Evolutionary conservation across 768 basidiomycete genomes (phyloP), one percentile per base, ranked within the genome.

Genomic region (Amanita rimosa): DNA sequence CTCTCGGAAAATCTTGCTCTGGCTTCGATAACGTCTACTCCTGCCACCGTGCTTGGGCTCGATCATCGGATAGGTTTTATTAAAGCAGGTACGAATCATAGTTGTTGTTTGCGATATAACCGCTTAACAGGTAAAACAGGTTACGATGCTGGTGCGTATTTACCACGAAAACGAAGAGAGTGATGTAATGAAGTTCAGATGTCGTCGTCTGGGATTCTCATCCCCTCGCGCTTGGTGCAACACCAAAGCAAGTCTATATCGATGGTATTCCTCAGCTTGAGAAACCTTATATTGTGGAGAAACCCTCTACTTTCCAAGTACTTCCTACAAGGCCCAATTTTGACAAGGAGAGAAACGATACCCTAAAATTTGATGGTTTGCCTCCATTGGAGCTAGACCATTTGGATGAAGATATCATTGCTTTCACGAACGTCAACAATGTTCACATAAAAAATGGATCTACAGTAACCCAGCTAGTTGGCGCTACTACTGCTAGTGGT

Each of bases 231-330:
- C 68, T 92, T 9, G 85, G 85, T 17, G 85, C 87, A 17, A 81
- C 86, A 0, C 88, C 88, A 3, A 70, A 73, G 44, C 87, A 91
- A 66, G 85, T 88, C 7, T 89, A 74, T 64, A 87, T 92, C 52
- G 90, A 94, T 55, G 91, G 90, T 3, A 83, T 92, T 50, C 59
- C 83, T 0, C 90, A 94, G 56, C 56, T 84, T 2, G 57, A 67
- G 39, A 56, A 63, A 9, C 75, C 80, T 0, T 58, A 69, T 49
- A 55, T 70, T 11, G 61, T 67, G 41, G 49, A 63, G 45, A 90
- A 91, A 59, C 77, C 83, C 0, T 41, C 53, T 1, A 48, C 61
- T 6, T 68, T 76, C 52, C 86, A 91, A 55, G 53, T 64, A 6
- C 63, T 65, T 1, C 80, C 81, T 3, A 61, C 66, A 27, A 74